Base-by-base conservation (phyloP, 257 asterid genomes). In the Paulownia fortunei region DNA sequence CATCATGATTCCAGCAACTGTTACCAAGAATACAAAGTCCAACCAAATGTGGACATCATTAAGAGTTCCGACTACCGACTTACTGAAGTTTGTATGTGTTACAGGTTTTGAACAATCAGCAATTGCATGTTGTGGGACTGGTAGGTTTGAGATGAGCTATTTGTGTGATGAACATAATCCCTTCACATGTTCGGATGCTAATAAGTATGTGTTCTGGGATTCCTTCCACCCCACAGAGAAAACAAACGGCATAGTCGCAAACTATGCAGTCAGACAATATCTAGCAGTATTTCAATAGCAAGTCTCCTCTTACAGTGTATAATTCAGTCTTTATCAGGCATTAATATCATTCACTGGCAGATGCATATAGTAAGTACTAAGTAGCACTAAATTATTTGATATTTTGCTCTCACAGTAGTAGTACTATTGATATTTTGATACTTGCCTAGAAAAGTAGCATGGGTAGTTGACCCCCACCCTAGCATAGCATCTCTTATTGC, bases 221-320 rank as follows among this genome's bases (percentile, higher is more conserved):
- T 78, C 98, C 2, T 87, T 91, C 73, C 98, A 91, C 83, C 94
- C 93, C 41, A 86, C 97, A 6, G 96, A 93, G 78, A 93, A 78
- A 81, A 90, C 97, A 32, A 82, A 86, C 19, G 72, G 82, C 70
- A 86, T 90, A 58, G 0, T 92, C 13, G 94, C 92, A 7, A 32
- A 86, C 42, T 36, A 84, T 77, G 84, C 93, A 3, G 77, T 89
- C 80, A 83, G 26, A 73, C 84, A 74, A 64, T 15, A 64, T 39
- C 66, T 86, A 0, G 62, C 76, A 13, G 82, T 79, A 24, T 86
- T 88, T 73, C 77, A n/a, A 6, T 82, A 81, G 52, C 24, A 16
- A 8, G 5, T 39, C 30, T 44, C 16, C 16, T 4, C 18, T 19
- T 37, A 0, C 52, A 51, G 9, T 62, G 73, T 51, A 19, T 63